Evolutionary conservation across 495 filamentous ascomycete species (phyloP).

Genomic region (Penicillium simplicissimum): DNA sequence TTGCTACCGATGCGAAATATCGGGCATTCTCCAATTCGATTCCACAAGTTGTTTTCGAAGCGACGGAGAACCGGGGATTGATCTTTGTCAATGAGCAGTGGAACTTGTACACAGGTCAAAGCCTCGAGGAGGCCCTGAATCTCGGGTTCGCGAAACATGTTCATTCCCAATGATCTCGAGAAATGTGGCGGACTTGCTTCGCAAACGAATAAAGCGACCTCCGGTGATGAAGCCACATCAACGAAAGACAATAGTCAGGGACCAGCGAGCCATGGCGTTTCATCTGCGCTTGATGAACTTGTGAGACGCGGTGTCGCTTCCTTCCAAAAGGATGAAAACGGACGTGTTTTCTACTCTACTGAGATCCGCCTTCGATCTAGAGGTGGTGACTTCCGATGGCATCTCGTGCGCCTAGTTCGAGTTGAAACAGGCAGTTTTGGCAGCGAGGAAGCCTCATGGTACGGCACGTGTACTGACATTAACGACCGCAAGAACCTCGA

Average conservation of each 20-base stretch:
- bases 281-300: constrained; percentile 63
- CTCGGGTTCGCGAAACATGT: constrained; percentile 87
- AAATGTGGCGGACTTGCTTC: constrained; percentile 64
- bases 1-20: constrained; percentile 88
- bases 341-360: constrained; percentile 80
- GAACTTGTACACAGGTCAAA: constrained; percentile 89
- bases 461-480: constrained; percentile 94
- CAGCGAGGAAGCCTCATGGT: constrained; percentile 81
- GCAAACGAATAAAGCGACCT: constrained; percentile 32
- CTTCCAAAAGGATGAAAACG: constrained; percentile 73
- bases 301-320: constrained; percentile 75
- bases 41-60: constrained; percentile 94
- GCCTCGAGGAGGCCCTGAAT: constrained; percentile 68
- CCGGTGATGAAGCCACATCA: constrained; percentile 15
- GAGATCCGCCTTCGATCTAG: constrained; percentile 82
- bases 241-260: constrained; percentile 14
- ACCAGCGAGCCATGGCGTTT: constrained; percentile 31
- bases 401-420: constrained; percentile 83
- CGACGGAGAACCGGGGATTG: constrained; percentile 77
- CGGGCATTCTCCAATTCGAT: constrained; percentile 91
- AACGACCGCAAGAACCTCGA: constrained; percentile 92
- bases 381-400: constrained; percentile 87
- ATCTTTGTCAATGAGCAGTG: constrained; percentile 94
- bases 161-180: constrained; percentile 81
- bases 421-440: constrained; percentile 81